These are phyloP conservation scores for Groenewaldozyma tartarivorans DNA, from an alignment of 805 yeast species.

Conservation along the genomic window DNA sequence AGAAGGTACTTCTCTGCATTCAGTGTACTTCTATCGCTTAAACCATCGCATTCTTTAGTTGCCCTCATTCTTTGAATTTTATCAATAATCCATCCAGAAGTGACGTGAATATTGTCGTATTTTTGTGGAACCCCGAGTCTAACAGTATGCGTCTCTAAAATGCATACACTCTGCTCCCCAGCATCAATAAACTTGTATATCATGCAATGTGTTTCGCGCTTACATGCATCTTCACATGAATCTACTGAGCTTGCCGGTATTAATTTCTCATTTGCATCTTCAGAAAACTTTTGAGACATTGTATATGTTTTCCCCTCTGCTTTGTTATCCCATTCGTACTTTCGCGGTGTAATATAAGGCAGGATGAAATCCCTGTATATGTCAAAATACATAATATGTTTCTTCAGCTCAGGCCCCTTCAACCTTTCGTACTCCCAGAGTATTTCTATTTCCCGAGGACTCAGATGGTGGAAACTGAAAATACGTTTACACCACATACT, in stretches of 20 bases:
- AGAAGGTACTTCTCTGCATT: too few species aligned
- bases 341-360: conserved; percentile 12
- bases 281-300: background rate
- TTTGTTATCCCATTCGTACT: conserved; percentile 15
- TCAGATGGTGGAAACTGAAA: conserved; percentile 26
- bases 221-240: conserved; percentile 11
- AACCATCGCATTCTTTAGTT: too few species aligned
- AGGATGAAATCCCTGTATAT: conserved; percentile 15
- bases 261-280: conserved; percentile 2
- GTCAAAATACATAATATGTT: conserved; percentile 13
- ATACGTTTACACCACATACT: conserved; percentile 25
- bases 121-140: conserved; percentile 10
- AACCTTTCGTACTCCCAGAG: conserved; percentile 28
- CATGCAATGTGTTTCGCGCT: conserved; percentile 7
- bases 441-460: conserved; percentile 22
- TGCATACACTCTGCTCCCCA: too few species aligned
- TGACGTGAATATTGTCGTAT: conserved; percentile 5
- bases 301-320: conserved; percentile 1
- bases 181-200: conserved; percentile 6
- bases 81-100: conserved; percentile 27
- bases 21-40: too few species aligned
- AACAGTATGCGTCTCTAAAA: background rate
- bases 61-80: too few species aligned
- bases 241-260: conserved; percentile 13
- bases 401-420: conserved; percentile 10